Base-by-base conservation (phyloP, 2,329 filamentous ascomycete species). In the Fusarium marasasianum region DNA sequence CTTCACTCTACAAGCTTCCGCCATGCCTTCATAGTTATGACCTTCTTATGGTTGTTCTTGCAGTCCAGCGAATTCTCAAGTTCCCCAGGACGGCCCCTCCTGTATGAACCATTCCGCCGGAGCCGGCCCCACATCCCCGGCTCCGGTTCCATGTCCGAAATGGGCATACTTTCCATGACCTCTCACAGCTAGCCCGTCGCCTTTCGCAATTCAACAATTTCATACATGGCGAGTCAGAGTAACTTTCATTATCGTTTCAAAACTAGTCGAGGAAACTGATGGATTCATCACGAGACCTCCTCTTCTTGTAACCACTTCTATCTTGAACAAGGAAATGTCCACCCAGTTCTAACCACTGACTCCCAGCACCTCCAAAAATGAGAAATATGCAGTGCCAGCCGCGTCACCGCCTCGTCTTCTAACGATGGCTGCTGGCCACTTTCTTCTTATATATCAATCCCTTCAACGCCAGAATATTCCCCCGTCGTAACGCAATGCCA, bases 281-380 rank as follows among this genome's bases (percentile, higher is more conserved):
- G 60, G 54, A 63, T 68, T 44, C 50, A 48, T 76, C 57, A 58
- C 43, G 55, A 66, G 68, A 62, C 64, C 63, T 69, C 50, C 55
- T 63, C 69, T 71, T 54, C 71, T 62, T 63, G 24, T 35, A 44
- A 61, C 55, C 54, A 37, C 72, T 71, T 69, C 70, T 77, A 78
- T 77, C 63, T 70, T 74, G 59, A 77, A 66, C 51, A 73, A 63
- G 63, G 64, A 62, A 54, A 60, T 66, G 64, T 64, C 67, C 72
- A 76, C 56, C 62, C 72, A 74, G 63, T 76, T 77, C 76, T 77
- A 77, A 74, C 76, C 76, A 57, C 66, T 44, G 67, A 76, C 76
- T 77, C 74, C 76, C 66, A 24, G 58, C 72, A 65, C 67, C 63
- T 69, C 44, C 37, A 66, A 72, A 72, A 69, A 71, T 60, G 57